Base-by-base conservation (phyloP, 2,329 filamentous ascomycete species). In the Amauroascus niger region DNA sequence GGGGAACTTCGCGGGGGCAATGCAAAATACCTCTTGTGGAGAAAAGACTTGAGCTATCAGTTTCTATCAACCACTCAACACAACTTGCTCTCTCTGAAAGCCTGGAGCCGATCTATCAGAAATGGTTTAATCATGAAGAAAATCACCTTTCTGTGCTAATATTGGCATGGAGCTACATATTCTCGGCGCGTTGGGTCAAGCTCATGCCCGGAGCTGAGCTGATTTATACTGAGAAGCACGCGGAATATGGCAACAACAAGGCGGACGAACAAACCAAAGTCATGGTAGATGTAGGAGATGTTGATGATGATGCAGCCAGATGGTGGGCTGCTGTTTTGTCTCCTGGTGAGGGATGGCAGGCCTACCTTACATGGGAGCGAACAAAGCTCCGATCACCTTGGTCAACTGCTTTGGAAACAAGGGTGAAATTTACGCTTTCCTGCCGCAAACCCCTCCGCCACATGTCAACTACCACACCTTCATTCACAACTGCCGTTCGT, bases 311-410 rank as follows among this genome's bases (percentile, higher is more conserved):
- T 26, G 40, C 46, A 18, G 50, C 28, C 22, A 54, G 51, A 56
- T 61, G 45, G 53, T 60, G 57, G 57, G 48, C 55, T 22, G 57
- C 55, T 33, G 40, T 61, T 52, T 52, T 60, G 24, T 44, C 57
- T 40, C 51, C 55, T 30, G 49, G 45, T 9, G 39, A 55, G 24
- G 58, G 57, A n/a, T 60, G 57, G 55, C 32, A 54, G 22, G 53
- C 56, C 13, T 55, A 22, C 41, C 37, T 47, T 32, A 49, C 45
- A 14, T 39, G 14, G 8, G 49, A 43, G 30, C 6, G 28, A 33
- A n/a, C 6, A 13, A 49, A 32, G 20, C 55, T 45, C 16, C 39
- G 8, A 28, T 54, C 50, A 6, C 56, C 56, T 24, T 56, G 56
- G 46, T 51, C 43, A 7, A 52, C 44, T 33, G 6, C 46, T n/a